These are phyloP conservation scores for Venturia effusa DNA, from an alignment of 2,329 filamentous ascomycete species.

Conservation along the genomic window DNA sequence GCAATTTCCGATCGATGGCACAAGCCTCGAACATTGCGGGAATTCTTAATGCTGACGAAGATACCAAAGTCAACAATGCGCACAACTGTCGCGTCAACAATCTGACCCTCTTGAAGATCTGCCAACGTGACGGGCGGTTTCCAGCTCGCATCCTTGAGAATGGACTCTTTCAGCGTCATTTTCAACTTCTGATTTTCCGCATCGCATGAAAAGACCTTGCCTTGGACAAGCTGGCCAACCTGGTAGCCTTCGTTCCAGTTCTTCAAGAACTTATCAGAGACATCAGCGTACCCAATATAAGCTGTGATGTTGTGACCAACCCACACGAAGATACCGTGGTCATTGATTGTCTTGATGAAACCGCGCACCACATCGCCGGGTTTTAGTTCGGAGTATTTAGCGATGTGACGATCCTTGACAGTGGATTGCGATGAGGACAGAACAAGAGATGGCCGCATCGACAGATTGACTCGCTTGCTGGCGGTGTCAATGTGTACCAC, in stretches of 20 bases:
- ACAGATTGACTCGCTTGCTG: constrained; percentile 78
- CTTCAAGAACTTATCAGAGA: constrained; percentile 86
- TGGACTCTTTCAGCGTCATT: constrained; percentile 77
- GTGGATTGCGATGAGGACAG: constrained; percentile 69
- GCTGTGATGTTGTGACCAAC: constrained; percentile 73
- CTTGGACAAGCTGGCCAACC: constrained; percentile 81
- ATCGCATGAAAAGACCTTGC: constrained; percentile 68
- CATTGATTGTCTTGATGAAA: constrained; percentile 81
- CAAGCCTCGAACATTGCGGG: constrained; percentile 79
- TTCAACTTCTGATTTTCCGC: constrained; percentile 59
- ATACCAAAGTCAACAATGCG: constrained; percentile 94
- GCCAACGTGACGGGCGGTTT: constrained; percentile 59
- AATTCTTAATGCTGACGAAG: constrained; percentile 83
- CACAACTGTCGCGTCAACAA: constrained; percentile 80
- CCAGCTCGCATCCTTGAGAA: constrained; percentile 64
- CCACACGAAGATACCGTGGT: constrained; percentile 80
- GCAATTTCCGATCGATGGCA: constrained; percentile 92
- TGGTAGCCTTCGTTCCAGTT: constrained; percentile 90
- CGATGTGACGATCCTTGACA: constrained; percentile 72
- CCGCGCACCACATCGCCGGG: constrained; percentile 74
- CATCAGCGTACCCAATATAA: constrained; percentile 73
- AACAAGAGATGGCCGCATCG: constrained; percentile 75
- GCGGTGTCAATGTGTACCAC: constrained; percentile 67
- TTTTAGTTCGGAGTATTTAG: constrained; percentile 57
- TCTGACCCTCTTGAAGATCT: constrained; percentile 69